Conservation (phyloP, 2,329 filamentous ascomycete genomes). For the Magnaporthiopsis poae region DNA sequence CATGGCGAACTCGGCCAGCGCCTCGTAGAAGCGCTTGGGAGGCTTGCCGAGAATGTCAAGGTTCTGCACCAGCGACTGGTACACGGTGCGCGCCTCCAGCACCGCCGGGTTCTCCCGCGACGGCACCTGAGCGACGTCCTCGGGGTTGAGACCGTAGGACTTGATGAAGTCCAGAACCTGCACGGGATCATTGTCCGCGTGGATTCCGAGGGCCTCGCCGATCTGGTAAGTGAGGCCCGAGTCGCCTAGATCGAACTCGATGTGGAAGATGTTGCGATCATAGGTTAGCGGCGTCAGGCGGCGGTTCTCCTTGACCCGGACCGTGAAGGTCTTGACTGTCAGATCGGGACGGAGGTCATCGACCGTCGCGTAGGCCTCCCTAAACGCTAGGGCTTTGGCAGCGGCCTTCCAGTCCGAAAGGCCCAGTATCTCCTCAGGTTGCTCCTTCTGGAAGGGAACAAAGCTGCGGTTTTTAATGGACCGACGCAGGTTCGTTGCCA, state of each 20-base stretch:
- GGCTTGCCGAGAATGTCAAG: constrained; percentile 94
- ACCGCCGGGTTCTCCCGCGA: constrained; percentile 66
- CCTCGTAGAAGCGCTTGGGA: constrained; percentile 95
- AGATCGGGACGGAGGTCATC: constrained; percentile 73
- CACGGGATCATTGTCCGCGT: constrained; percentile 79
- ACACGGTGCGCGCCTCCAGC: constrained; percentile 81
- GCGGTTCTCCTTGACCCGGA: constrained; percentile 90
- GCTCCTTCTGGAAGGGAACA: constrained; percentile 64
- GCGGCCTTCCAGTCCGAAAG: constrained; percentile 72
- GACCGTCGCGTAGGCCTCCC: constrained; percentile 78
- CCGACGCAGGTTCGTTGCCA: constrained; percentile 43
- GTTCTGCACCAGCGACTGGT: constrained; percentile 84
- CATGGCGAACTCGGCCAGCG: constrained; percentile 72
- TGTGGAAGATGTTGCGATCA: constrained; percentile 99
- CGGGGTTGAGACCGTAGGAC: constrained; percentile 73
- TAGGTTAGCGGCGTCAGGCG: constrained; percentile 79
- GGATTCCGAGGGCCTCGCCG: constrained; percentile 90
- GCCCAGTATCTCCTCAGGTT: constrained; percentile 53
- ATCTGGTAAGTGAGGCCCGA: constrained; percentile 94
- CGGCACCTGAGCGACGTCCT: constrained; percentile 83
- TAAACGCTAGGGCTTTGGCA: constrained; percentile 83
- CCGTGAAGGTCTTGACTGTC: constrained; percentile 72
- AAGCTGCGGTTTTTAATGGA: constrained; percentile 75
- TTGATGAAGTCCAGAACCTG: constrained; percentile 78
- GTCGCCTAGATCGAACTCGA: constrained; percentile 88